phyloP scores from a whole-genome alignment of 2,329 filamentous ascomycete species.

The Hirsutella rhossiliensis region DNA sequence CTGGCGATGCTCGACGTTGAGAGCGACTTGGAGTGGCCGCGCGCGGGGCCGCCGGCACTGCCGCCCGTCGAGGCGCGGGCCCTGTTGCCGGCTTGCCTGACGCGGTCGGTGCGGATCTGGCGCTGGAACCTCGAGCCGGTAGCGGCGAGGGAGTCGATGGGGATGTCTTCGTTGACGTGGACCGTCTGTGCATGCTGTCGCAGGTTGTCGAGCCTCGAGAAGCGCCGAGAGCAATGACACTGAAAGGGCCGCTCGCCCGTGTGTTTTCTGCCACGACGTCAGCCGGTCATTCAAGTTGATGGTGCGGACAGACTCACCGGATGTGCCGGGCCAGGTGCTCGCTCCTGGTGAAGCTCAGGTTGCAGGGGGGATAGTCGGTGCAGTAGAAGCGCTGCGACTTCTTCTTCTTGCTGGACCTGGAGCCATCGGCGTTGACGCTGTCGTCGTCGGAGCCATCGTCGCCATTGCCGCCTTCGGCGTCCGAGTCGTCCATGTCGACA shows the following conservation, averaged over 20 bases:
- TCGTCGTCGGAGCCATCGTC: constrained; percentile 51
- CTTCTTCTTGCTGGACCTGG: constrained; percentile 81
- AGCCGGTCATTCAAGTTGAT: background rate
- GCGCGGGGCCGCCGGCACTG: constrained; percentile 55
- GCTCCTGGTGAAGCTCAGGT: constrained; percentile 86
- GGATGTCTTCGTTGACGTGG: constrained; percentile 95
- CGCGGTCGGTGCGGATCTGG: constrained; percentile 79
- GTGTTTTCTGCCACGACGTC: constrained; percentile 57
- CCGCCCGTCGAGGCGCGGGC: constrained; percentile 68
- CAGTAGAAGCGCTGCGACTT: constrained; percentile 95
- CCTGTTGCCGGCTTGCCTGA: constrained; percentile 59
- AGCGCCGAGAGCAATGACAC: constrained; percentile 86
- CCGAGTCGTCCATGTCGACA: constrained; percentile 65
- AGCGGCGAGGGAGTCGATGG: constrained; percentile 82
- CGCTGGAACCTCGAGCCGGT: constrained; percentile 86
- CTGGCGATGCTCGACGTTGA: constrained; percentile 81
- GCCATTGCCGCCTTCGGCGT: constrained; percentile 45
- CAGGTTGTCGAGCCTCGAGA: constrained; percentile 88
- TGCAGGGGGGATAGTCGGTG: constrained; percentile 87
- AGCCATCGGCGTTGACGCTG: constrained; percentile 49
- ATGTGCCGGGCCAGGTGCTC: constrained; percentile 94
- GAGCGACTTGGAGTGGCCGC: constrained; percentile 75
- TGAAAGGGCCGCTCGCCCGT: constrained; percentile 94
- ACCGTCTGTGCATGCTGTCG: constrained; percentile 96
- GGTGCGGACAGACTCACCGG: constrained; percentile 39